phyloP scores from a whole-genome alignment of 768 basidiomycete species.

The Mycena indigotica region DNA sequence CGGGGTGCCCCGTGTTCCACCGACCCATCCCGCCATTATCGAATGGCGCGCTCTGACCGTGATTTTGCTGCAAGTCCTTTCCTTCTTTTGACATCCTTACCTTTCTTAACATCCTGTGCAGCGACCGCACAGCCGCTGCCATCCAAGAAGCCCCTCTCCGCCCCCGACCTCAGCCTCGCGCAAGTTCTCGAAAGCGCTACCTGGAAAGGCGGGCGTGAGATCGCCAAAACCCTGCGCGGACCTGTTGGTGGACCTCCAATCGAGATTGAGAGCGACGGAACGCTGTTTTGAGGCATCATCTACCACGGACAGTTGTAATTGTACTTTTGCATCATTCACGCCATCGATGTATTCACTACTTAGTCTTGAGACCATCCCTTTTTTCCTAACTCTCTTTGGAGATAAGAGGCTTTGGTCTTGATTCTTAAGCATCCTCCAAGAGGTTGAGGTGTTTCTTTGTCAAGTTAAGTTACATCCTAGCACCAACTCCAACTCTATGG shows the following conservation, averaged over 20 bases:
- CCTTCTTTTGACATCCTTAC: constrained; percentile 2
- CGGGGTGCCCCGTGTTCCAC: constrained; percentile 62
- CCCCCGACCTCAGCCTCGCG: constrained; percentile 66
- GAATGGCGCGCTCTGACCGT: constrained; percentile 98
- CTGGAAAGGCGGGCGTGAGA: constrained; percentile 95
- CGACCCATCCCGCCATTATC: constrained; percentile 88
- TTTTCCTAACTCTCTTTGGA: no score
- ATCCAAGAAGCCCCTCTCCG: constrained; percentile 62
- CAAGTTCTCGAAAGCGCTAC: constrained; percentile 94
- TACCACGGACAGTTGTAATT: neutral
- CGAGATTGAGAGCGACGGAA: constrained; percentile 84
- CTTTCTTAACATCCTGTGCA: constrained; percentile 31
- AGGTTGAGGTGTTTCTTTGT: no score
- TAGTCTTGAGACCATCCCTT: no score
- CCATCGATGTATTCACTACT: no score
- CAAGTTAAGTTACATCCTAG: no score
- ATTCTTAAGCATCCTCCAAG: no score
- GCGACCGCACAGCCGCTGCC: constrained; percentile 76
- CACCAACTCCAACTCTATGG: no score
- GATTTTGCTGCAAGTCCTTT: constrained; percentile 76
- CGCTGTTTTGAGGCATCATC: constrained; percentile 57
- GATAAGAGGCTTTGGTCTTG: no score
- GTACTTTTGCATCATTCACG: no score
- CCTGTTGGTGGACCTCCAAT: constrained; percentile 81
- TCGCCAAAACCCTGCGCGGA: constrained; percentile 78